Conservation (phyloP, 495 filamentous ascomycete genomes). For the Lepidopterella palustris region DNA sequence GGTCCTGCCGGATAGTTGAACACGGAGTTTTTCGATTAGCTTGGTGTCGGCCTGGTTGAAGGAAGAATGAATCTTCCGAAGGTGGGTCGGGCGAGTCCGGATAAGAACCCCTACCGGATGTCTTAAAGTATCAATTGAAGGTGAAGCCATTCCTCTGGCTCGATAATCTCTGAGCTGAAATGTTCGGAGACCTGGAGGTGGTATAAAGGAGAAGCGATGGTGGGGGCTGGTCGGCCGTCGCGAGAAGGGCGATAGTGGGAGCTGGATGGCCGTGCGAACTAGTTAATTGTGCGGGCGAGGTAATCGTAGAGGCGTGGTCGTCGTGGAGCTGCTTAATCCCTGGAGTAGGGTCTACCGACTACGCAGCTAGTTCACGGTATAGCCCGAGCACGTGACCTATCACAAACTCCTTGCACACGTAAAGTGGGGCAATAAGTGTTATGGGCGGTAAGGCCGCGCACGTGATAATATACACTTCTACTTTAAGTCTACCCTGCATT, state of each 20-base stretch:
- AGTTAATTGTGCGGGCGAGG: background rate
- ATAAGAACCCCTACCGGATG: slow-evolving; percentile 1
- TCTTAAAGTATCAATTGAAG: background rate
- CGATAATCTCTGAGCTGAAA: background rate
- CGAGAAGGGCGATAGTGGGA: background rate
- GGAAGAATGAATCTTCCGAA: background rate
- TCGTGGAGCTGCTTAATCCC: too few relatives aligned
- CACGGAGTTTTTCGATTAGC: background rate
- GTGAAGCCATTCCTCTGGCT: background rate
- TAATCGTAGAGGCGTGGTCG: background rate
- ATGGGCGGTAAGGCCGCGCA: too few relatives aligned
- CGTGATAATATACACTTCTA: too few relatives aligned
- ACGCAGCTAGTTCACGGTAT: too few relatives aligned
- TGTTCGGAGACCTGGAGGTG: too few relatives aligned
- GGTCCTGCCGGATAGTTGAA: background rate
- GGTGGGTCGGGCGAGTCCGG: background rate
- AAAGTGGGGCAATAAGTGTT: too few relatives aligned
- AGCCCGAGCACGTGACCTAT: too few relatives aligned
- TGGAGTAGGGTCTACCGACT: too few relatives aligned
- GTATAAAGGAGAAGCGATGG: too few relatives aligned
- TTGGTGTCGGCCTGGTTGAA: background rate
- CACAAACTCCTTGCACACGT: too few relatives aligned
- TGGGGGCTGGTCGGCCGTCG: background rate
- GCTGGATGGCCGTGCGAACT: background rate
- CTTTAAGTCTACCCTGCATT: too few relatives aligned